phyloP scores from a whole-genome alignment of 495 filamentous ascomycete species.

The Aspergillus asperescens region DNA sequence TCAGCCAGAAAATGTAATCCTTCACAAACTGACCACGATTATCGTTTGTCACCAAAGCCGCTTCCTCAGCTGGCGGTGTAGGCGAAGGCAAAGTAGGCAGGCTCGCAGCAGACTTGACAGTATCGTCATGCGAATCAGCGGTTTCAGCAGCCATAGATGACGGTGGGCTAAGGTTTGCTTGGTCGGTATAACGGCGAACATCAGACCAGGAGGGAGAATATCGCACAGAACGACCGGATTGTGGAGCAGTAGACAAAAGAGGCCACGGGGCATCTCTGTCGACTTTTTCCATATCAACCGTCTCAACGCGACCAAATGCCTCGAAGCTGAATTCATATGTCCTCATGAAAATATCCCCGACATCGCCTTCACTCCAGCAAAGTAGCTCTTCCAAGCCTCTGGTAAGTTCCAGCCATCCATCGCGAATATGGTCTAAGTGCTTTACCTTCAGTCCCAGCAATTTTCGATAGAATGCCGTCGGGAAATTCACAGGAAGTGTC shows the following conservation, averaged over 20 bases:
- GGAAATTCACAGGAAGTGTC: slow-evolving; percentile 83
- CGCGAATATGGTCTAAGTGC: slow-evolving; percentile 66
- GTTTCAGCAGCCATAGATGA: slow-evolving; percentile 26
- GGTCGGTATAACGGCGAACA: slow-evolving; percentile 19
- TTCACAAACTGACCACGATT: slow-evolving; percentile 73
- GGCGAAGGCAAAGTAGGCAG: slow-evolving; percentile 21
- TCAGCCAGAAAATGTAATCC: slow-evolving; percentile 87
- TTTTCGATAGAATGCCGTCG: slow-evolving; percentile 74
- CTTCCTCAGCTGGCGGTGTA: slow-evolving; percentile 29
- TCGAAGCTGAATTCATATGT: slow-evolving; percentile 83
- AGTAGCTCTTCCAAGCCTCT: slow-evolving; percentile 66
- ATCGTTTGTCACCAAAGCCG: slow-evolving; percentile 59
- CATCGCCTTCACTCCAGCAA: slow-evolving; percentile 71
- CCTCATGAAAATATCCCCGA: slow-evolving; percentile 72
- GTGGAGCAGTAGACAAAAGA: neutral
- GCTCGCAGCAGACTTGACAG: slow-evolving; percentile 16
- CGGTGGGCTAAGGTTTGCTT: slow-evolving; percentile 18
- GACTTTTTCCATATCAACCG: slow-evolving; percentile 51
- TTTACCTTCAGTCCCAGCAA: slow-evolving; percentile 61
- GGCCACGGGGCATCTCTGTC: slow-evolving; percentile 39
- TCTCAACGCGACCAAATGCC: slow-evolving; percentile 53
- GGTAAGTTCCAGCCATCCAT: slow-evolving; percentile 80
- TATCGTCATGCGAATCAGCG: slow-evolving; percentile 18
- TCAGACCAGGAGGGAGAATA: slow-evolving; percentile 26
- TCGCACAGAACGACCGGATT: slow-evolving; percentile 9